Conservation (phyloP, 805 yeast species). For the Cephaloascus albidus region DNA sequence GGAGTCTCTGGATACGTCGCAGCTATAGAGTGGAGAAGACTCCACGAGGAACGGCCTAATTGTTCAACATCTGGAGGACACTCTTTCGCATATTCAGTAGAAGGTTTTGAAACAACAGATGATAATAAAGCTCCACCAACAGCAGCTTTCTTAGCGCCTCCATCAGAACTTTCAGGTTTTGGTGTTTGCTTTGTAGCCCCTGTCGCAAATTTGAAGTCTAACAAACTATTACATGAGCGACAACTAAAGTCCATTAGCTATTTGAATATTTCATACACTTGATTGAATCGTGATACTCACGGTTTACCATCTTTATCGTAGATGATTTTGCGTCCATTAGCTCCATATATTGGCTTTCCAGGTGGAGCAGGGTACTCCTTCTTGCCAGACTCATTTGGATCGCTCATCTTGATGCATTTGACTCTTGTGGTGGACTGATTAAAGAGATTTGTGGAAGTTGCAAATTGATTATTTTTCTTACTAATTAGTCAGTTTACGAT, state of each 20-base stretch:
- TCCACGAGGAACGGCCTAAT: slow-evolving; percentile 87
- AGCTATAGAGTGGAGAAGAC: slow-evolving; percentile 81
- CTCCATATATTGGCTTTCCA: slow-evolving; percentile 36
- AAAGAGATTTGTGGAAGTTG: neutral
- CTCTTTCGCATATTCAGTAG: slow-evolving; percentile 27
- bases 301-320: slow-evolving; percentile 91
- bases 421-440: too few species aligned
- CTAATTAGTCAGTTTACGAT: too few species aligned
- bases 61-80: slow-evolving; percentile 83
- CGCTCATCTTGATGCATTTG: neutral
- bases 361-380: neutral
- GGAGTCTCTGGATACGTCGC: slow-evolving; percentile 81
- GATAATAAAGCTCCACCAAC: slow-evolving; percentile 9
- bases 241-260: slow-evolving; percentile 36
- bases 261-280: neutral
- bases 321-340: slow-evolving; percentile 58
- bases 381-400: neutral
- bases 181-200: slow-evolving; percentile 12
- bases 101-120: slow-evolving; percentile 3
- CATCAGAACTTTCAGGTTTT: slow-evolving; percentile 2
- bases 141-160: slow-evolving; percentile 9
- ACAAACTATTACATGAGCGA: slow-evolving; percentile 76
- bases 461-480: too few species aligned
- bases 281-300: slow-evolving; percentile 34
- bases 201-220: slow-evolving; percentile 67